Percentiles rank a stretch among this genome's conserved stretches.
Conservation (phyloP, 2,329 filamentous ascomycete species). For the Scorias spongiosa region DNA sequence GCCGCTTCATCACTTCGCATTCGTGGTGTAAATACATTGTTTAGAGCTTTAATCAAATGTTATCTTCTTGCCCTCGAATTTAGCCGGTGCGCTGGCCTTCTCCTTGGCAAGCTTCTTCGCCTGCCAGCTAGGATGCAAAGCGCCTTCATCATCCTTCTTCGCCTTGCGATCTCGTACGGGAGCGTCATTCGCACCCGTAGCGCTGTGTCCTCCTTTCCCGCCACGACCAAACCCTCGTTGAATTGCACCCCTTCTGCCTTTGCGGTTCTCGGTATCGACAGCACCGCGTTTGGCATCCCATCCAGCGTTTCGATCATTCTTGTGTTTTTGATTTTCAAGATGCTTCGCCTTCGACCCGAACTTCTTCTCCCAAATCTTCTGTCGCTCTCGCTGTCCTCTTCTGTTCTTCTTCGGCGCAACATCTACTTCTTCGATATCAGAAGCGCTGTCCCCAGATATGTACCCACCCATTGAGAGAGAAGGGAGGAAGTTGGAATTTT, state of each 20-base stretch:
- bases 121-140: slow-evolving; percentile 50
- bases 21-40: no score
- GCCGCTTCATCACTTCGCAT: no score
- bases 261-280: slow-evolving; percentile 12
- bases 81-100: slow-evolving; percentile 26
- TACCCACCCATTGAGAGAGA: slow-evolving; percentile 64
- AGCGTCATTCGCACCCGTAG: slow-evolving; percentile 14
- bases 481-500: slow-evolving; percentile 51
- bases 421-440: slow-evolving; percentile 42
- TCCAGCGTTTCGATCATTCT: slow-evolving; percentile 30
- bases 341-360: slow-evolving; percentile 59
- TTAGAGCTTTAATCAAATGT: slow-evolving; percentile 37
- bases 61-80: slow-evolving; percentile 45
- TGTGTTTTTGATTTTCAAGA: slow-evolving; percentile 30
- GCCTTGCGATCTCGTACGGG: slow-evolving; percentile 10
- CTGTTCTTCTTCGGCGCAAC: slow-evolving; percentile 52
- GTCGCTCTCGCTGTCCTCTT: slow-evolving; percentile 60
- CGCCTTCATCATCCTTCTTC: slow-evolving; percentile 33
- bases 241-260: slow-evolving; percentile 6
- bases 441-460: slow-evolving; percentile 58
- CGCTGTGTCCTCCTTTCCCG: slow-evolving; percentile 1
- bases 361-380: slow-evolving; percentile 68
- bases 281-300: slow-evolving; percentile 47
- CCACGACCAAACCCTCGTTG: slow-evolving; percentile 7
- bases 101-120: slow-evolving; percentile 46